Evolutionary conservation across 75 land plant species (phyloP), one percentile per base, ranked within the genome.

Genomic region (Picea sitchensis): DNA sequence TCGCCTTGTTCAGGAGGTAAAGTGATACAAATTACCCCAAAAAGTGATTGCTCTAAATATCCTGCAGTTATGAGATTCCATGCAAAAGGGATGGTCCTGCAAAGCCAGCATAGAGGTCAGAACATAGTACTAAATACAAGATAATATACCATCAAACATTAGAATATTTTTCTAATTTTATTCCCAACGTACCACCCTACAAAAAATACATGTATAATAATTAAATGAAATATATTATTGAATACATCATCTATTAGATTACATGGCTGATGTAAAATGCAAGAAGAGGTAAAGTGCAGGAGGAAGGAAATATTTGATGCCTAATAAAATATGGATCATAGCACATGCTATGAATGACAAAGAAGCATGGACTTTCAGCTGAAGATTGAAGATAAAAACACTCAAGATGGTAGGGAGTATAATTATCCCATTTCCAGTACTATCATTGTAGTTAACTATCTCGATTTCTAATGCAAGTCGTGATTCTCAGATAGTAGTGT

Each of bases 61-160:
- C 99, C 95, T 30, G 99, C 92, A 31, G 99, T 95, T 59, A 96
- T 26, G 69, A 96, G 89, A 65, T 92, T 96, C 99, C 99, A 96
- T 30, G 84, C 95, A 80, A 91, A 95, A 44, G 99, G 99, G 38
- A 96, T 92, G 15, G 93, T 95, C 88, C 99, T 96, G 81, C 79
- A 85, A 78, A 57, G 61, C 54, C 68, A 85, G 56, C 32, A 58
- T 23, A 73, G 60, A 17, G 14, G 69, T 71, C 44, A 41, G 12
- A 71, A 71, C 23, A 51, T 41, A 44, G 30, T 5, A 71, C 44
- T 0, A 44, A 71, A 20, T 2, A 7, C 0, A n/a, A 8, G 11
- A 71, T 0, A 71, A 18, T 44, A 71, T 6, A 44, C 13, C 3
- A 71, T 51, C 12, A n/a, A 71, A 18, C 74, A 71, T 71, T 9